Base-by-base conservation (phyloP, 805 yeast species). In the Wickerhamomyces bisporus region DNA sequence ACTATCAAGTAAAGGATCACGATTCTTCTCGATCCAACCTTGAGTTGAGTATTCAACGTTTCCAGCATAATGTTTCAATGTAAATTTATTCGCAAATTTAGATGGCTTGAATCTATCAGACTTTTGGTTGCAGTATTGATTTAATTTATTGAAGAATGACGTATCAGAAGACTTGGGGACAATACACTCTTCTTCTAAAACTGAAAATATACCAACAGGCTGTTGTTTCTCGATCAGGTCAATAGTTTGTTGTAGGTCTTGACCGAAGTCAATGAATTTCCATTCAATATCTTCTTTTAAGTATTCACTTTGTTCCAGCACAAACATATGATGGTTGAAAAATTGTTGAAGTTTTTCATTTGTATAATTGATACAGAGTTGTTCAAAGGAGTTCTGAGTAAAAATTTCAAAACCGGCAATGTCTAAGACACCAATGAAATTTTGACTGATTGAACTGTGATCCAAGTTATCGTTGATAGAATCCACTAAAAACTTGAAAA, bases 351-450 rank as follows among this genome's bases (percentile, higher is more conserved):
- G 72, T 61, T 91, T 93, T 65, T 93, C 98, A 63, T 91, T 91
- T 33, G 98, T 96, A 60, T 89, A 93, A 58, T 91, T 91, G 62
- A 91, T 91, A 64, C 98, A 91, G 56, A 93, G 81, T 62, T 93
- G 98, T 63, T 93, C 98, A 54, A 93, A 93, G 2, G 97, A 89
- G 62, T 93, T 93, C 49, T 77, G 77, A 49, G 86, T 85, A 61
- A 93, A 93, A 56, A 93, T 96, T 65, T 93, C 98, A 60, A 93
- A 93, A 10, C 98, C 98, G 43, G 95, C 95, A 52, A 93, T 93
- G 79, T 93, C 99, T 51, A 93, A 71, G 16, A 93, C 95, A 45
- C 99, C 98, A 53, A 93, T 93, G 49, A 81, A 91, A 38, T 77
- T 71, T 17, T 65, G 61, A 4, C 68, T 60, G 38, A 58, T 52